These are phyloP conservation scores for Paramecium tetraurelia DNA, from an alignment of 73 alveolate species.

Conservation along the genomic window DNA sequence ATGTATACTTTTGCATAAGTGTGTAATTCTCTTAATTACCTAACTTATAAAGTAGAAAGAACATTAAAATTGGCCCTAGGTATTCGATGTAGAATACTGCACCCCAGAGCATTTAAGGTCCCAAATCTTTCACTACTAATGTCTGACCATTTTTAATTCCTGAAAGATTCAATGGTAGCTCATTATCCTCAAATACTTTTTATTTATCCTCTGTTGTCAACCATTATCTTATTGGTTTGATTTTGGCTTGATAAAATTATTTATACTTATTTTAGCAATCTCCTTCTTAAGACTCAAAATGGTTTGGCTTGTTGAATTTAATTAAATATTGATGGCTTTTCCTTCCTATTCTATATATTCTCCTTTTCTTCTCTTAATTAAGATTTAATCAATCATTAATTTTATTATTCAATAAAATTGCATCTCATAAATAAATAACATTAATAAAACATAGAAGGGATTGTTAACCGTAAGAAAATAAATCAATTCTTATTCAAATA, in stretches of 20 bases:
- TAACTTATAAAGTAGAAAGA: conserved; percentile 30
- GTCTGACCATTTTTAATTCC: conserved; percentile 45
- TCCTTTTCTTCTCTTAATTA: conserved; percentile 30
- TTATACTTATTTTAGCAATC: neutral
- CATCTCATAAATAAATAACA: neutral
- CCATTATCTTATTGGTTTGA: conserved; percentile 22
- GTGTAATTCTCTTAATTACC: conserved; percentile 38
- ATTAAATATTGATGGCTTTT: neutral
- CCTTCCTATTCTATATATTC: neutral
- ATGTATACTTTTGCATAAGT: conserved; percentile 14
- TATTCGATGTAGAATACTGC: conserved; percentile 88
- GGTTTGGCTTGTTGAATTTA: neutral
- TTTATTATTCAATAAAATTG: neutral
- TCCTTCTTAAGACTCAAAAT: neutral
- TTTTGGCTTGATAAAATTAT: neutral
- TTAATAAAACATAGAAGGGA: no score
- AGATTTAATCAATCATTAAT: conserved; percentile 22
- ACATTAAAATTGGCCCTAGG: conserved; percentile 88
- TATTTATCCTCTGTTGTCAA: neutral
- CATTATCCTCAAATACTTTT: neutral
- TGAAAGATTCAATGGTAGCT: neutral
- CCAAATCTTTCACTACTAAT: conserved; percentile 78
- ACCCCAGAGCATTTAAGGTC: conserved; percentile 77
- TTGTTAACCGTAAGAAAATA: no score
- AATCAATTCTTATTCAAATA: no score